Evolutionary conservation across 139 green algal genomes (phyloP).

Genomic region (Chlorella sorokiniana): DNA sequence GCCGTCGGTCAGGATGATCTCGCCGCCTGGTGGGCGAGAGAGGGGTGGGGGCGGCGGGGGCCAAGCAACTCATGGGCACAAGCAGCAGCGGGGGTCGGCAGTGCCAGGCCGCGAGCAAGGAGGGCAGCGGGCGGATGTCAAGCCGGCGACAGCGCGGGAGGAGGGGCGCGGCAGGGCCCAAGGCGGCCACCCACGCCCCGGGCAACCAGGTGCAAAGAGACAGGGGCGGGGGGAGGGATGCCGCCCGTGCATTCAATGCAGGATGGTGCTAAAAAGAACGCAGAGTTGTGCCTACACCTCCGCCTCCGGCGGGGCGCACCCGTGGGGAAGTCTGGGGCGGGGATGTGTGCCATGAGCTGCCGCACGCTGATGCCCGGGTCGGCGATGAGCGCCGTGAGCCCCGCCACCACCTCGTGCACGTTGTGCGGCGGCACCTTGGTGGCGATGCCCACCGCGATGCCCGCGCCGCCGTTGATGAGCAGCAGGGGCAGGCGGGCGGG

Average conservation of each 20-base stretch:
- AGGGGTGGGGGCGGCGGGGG: background rate
- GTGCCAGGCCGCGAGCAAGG: background rate
- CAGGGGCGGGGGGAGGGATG: background rate
- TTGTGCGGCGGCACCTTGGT: constrained; percentile 98
- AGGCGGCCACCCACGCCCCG: too few relatives aligned
- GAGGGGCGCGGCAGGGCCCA: too few relatives aligned
- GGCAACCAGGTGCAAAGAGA: too few relatives aligned
- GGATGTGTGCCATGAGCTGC: constrained; percentile 86
- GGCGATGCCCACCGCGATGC: constrained; percentile 97
- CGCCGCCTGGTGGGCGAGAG: constrained; percentile 62
- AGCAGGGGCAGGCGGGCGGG: constrained; percentile 88
- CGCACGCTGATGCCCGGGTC: constrained; percentile 77
- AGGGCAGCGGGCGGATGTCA: background rate
- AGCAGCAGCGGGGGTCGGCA: background rate
- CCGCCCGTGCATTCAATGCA: background rate
- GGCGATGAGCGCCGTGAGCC: constrained; percentile 76
- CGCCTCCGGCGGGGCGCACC: constrained; percentile 47
- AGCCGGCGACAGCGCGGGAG: too few relatives aligned
- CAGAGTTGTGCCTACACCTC: background rate
- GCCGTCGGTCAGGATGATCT: constrained; percentile 58
- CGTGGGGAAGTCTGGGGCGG: constrained; percentile 96
- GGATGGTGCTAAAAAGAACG: background rate
- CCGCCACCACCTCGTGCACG: constrained; percentile 79
- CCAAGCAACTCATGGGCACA: background rate
- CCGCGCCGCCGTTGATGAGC: constrained; percentile 91